Evolutionary conservation across 257 asterid species (phyloP).

Genomic region (Euphrasia confusa): DNA sequence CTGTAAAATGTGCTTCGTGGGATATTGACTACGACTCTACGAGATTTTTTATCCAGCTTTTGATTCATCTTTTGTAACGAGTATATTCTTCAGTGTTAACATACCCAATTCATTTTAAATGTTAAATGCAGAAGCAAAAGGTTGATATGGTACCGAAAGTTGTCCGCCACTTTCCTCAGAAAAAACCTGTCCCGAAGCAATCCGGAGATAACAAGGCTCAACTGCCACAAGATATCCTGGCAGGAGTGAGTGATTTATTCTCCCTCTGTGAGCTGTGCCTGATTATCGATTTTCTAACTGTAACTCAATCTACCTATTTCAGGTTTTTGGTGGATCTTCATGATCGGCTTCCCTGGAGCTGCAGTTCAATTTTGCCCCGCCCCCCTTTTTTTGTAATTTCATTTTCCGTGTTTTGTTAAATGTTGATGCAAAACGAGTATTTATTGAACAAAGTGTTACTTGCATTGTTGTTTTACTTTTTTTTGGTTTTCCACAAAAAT

Average conservation of each 20-base stretch:
- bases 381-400: neutral
- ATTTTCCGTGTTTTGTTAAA: neutral
- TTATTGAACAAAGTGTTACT: neutral
- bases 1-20: no score
- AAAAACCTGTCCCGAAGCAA: conserved; percentile 41
- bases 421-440: neutral
- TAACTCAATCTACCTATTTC: conserved; percentile 20
- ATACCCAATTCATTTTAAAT: neutral
- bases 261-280: neutral
- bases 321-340: conserved; percentile 58
- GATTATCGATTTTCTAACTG: conserved; percentile 1
- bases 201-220: conserved; percentile 39
- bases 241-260: conserved; percentile 43
- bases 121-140: conserved; percentile 59
- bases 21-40: no score
- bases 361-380: neutral
- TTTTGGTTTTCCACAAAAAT: no score
- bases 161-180: conserved; percentile 61
- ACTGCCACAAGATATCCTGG: conserved; percentile 56
- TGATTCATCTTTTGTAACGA: neutral
- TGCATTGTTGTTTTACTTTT: no score
- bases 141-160: conserved; percentile 50
- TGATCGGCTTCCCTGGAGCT: conserved; percentile 14
- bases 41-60: neutral
- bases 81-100: neutral